Conservation (phyloP, 2,329 filamentous ascomycete genomes). For the Amauroascus verrucosus region DNA sequence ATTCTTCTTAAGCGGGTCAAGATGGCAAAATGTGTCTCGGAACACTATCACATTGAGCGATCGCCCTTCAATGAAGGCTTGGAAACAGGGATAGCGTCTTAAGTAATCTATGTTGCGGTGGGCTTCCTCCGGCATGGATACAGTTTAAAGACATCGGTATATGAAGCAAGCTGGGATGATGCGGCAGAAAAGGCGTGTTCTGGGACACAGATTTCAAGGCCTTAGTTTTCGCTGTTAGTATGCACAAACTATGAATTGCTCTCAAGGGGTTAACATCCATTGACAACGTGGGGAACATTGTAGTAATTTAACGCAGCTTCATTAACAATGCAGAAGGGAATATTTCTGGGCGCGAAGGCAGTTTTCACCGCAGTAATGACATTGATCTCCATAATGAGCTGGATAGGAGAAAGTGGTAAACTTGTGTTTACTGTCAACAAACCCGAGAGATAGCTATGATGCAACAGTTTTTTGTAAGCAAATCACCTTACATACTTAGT, state of each 20-base stretch:
- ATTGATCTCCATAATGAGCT: slow-evolving; percentile 10
- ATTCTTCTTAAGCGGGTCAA: slow-evolving; percentile 11
- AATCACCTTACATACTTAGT: too few relatives aligned
- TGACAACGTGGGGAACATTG: slow-evolving; percentile 10
- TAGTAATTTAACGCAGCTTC: slow-evolving; percentile 14
- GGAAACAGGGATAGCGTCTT: slow-evolving; percentile 7
- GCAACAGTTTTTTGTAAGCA: too few relatives aligned
- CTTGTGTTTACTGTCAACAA: too few relatives aligned
- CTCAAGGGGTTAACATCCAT: slow-evolving; percentile 5
- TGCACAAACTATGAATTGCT: neutral
- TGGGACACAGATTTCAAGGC: slow-evolving; percentile 13
- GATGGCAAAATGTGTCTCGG: slow-evolving; percentile 12
- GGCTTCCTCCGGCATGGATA: slow-evolving; percentile 8
- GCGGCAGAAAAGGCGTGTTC: slow-evolving; percentile 4
- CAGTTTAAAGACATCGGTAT: slow-evolving; percentile 11
- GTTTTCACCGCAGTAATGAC: slow-evolving; percentile 11
- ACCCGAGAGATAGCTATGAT: too few relatives aligned
- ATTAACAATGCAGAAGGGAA: slow-evolving; percentile 13
- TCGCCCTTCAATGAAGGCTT: slow-evolving; percentile 12
- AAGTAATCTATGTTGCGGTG: slow-evolving; percentile 6
- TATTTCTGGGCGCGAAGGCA: slow-evolving; percentile 7
- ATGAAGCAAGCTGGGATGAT: slow-evolving; percentile 11
- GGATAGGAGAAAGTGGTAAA: too few relatives aligned
- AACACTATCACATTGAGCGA: slow-evolving; percentile 5
- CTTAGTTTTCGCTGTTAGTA: slow-evolving; percentile 6